phyloP scores from a whole-genome alignment of 75 land plant species.

The Cunninghamia lanceolata region DNA sequence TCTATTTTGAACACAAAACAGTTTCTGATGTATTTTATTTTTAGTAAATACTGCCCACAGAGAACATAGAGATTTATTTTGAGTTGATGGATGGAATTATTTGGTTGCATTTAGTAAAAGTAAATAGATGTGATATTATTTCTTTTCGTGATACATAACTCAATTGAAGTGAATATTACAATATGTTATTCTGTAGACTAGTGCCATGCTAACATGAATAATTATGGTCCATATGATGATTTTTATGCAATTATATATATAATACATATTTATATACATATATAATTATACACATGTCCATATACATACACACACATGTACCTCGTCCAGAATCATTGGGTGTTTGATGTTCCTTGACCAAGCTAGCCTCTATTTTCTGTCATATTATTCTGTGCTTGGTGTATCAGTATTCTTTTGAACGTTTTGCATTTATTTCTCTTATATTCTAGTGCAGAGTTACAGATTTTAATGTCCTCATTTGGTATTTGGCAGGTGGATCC shows the following conservation, averaged over 20 bases:
- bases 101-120: background rate
- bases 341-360: background rate
- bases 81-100: background rate
- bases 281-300: no score
- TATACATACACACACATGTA: background rate
- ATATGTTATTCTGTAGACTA: background rate
- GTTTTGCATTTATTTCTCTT: background rate
- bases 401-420: background rate
- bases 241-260: background rate
- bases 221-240: background rate
- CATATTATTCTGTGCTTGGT: background rate
- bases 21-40: background rate
- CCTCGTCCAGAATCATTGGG: background rate
- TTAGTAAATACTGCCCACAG: background rate
- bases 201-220: background rate
- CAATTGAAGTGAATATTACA: background rate
- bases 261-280: background rate
- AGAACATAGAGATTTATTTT: background rate
- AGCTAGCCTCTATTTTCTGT: background rate
- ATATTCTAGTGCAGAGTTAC: background rate
- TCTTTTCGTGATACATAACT: background rate
- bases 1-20: background rate
- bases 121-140: background rate
- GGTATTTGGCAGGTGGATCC: conserved; percentile 84
- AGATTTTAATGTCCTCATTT: conserved; percentile 1